These are phyloP conservation scores for Candida vartiovaarae DNA, from an alignment of 805 yeast species.

Conservation along the genomic window DNA sequence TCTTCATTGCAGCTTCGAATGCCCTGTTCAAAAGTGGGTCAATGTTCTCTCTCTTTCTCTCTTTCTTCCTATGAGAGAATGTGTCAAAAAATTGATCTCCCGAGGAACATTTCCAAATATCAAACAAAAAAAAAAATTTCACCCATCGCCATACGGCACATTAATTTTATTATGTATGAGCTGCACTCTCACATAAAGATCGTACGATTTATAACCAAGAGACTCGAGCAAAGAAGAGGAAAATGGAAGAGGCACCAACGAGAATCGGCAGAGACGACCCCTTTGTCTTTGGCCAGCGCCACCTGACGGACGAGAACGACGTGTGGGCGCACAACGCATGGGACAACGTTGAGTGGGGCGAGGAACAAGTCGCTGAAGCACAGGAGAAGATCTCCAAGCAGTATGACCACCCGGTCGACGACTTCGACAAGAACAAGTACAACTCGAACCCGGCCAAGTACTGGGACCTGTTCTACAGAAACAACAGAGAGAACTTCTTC, in stretches of 20 bases:
- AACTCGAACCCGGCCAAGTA: conserved; percentile 85
- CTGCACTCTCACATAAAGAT: no score
- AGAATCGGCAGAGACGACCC: conserved; percentile 83
- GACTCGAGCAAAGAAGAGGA: neutral
- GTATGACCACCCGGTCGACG: conserved; percentile 76
- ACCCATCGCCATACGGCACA: no score
- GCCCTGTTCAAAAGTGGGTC: no score
- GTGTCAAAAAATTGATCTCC: no score
- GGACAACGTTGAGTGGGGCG: conserved; percentile 98
- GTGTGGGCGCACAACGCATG: conserved; percentile 90
- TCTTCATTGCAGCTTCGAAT: neutral
- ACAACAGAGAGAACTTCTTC: conserved; percentile 89
- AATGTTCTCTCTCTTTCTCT: no score
- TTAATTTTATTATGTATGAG: no score
- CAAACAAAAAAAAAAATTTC: no score
- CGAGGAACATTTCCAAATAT: no score
- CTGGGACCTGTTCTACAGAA: conserved; percentile 92
- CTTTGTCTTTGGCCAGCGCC: conserved; percentile 86
- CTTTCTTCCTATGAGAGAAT: no score
- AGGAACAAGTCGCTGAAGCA: conserved; percentile 74
- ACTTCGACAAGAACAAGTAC: conserved; percentile 71
- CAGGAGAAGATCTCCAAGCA: conserved; percentile 68
- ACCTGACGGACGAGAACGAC: conserved; percentile 60
- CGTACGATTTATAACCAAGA: no score
- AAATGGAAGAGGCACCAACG: conserved; percentile 25